Percentiles rank a stretch among this genome's conserved stretches.
Conservation (phyloP, 495 filamentous ascomycete species). For the Neurospora sp. region DNA sequence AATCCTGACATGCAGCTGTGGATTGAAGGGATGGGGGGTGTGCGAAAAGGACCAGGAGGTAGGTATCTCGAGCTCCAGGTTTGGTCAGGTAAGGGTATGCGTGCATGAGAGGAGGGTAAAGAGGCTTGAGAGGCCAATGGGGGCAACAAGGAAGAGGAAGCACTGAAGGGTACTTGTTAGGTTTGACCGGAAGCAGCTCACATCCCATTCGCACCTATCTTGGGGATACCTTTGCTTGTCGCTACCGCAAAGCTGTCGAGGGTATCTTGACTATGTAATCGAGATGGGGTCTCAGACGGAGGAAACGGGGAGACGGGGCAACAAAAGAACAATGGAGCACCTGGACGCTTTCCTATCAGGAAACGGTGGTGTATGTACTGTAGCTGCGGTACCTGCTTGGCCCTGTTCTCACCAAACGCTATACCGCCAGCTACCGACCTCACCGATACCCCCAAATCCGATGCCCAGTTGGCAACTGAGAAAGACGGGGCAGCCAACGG, state of each 20-base stretch:
- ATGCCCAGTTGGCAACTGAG: background rate
- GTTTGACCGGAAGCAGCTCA: slow-evolving; percentile 14
- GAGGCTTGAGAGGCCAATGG: background rate
- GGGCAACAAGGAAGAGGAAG: background rate
- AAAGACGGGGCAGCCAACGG: background rate
- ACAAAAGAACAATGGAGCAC: background rate
- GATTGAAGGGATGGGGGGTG: slow-evolving; percentile 6
- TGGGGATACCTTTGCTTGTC: background rate
- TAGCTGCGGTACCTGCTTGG: slow-evolving; percentile 5
- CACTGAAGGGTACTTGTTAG: background rate
- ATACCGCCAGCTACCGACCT: slow-evolving; percentile 5
- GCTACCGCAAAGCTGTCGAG: background rate
- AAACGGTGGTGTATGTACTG: slow-evolving; percentile 3
- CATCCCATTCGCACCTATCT: slow-evolving; percentile 1
- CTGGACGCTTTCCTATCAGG: background rate
- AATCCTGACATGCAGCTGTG: slow-evolving; percentile 11
- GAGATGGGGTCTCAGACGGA: background rate
- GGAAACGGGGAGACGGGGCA: background rate
- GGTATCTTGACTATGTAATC: background rate
- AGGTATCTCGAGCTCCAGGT: slow-evolving; percentile 2
- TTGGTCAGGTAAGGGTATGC: background rate
- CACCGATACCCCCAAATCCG: background rate
- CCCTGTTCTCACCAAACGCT: background rate
- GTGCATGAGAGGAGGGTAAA: background rate
- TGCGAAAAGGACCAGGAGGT: slow-evolving; percentile 1